Base-by-base conservation (phyloP, 1,284 basidiomycete genomes). In the Sanghuangporus baumii region DNA sequence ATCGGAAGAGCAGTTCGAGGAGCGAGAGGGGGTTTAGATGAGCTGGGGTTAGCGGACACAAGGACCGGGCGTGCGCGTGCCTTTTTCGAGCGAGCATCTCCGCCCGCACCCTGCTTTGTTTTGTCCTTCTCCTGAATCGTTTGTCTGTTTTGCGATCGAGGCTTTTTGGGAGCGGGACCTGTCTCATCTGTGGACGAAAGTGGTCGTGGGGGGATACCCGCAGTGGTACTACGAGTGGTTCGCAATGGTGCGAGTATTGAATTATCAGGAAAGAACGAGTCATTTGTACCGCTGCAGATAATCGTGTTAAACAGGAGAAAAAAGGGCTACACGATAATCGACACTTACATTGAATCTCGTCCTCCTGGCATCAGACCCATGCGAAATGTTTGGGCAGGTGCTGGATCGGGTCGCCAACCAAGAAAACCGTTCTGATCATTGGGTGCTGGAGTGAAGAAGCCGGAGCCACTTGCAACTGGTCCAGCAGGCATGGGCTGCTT, bases 41-140 rank as follows among this genome's bases (percentile, higher is more conserved):
- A 89, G 86, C 88, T 87, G 79, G 87, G 80, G 78, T 88, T 88
- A 86, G 85, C 79, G 83, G 86, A 82, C 76, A 81, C 85, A 81
- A 87, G 81, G 80, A 82, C 85, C 84, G 83, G 85, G 83, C 84
- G 86, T 81, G 83, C 82, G 84, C 86, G 82, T 88, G 86, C 88
- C 88, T 91, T 91, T 87, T 88, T 89, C 79, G 80, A 78, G 74
- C 83, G 80, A 74, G 87, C 85, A 75, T 88, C 85, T 69, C 67
- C 67, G 68, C 78, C 73, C 74, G 74, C 73, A 70, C 78, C 79
- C 65, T 80, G 73, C 73, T 85, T 86, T 61, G 75, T 68, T 64
- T 75, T 73, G 60, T 70, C 61, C 55, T 56, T 69, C 55, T 64
- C 63, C 66, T 76, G 74, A 57, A 74, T 74, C 64, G 80, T 79